Percentiles rank a stretch among this genome's conserved stretches.
These are phyloP conservation scores for Phaeosphaeriaceae sp. DNA, from an alignment of 2,329 filamentous ascomycete species.

Conservation along the genomic window DNA sequence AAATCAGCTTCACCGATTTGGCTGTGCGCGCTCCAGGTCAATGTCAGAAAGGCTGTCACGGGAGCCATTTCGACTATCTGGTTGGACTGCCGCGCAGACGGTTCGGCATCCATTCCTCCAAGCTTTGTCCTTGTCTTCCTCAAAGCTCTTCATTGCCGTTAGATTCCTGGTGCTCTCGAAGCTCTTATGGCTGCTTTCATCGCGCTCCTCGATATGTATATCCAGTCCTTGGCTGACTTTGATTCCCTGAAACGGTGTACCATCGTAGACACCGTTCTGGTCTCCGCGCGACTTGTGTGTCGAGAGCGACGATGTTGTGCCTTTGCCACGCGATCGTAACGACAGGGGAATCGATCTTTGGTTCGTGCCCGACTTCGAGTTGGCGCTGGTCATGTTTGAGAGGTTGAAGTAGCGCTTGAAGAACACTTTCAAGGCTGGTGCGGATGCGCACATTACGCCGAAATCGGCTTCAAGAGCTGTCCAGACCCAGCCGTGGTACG, in stretches of 20 bases:
- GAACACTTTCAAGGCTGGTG: slow-evolving; percentile 53
- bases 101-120: slow-evolving; percentile 28
- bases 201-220: slow-evolving; percentile 27
- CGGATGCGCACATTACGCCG: slow-evolving; percentile 52
- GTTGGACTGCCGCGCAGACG: slow-evolving; percentile 20
- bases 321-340: slow-evolving; percentile 2
- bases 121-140: slow-evolving; percentile 7
- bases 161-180: slow-evolving; percentile 25
- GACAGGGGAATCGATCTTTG: slow-evolving; percentile 2
- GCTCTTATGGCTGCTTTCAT: slow-evolving; percentile 25
- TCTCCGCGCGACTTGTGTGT: slow-evolving; percentile 15
- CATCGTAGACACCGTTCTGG: slow-evolving; percentile 8
- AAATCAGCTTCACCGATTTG: background rate
- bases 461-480: slow-evolving; percentile 52
- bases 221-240: slow-evolving; percentile 29
- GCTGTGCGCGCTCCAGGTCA: slow-evolving; percentile 14
- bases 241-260: slow-evolving; percentile 27
- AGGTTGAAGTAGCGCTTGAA: slow-evolving; percentile 50
- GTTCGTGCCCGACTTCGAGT: slow-evolving; percentile 11
- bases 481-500: slow-evolving; percentile 50
- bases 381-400: slow-evolving; percentile 13
- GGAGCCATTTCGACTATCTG: slow-evolving; percentile 6
- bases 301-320: slow-evolving; percentile 2
- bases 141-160: slow-evolving; percentile 9
- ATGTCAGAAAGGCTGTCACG: slow-evolving; percentile 5